Evolutionary conservation across 2,329 filamentous ascomycete species (phyloP).

Genomic region (Scedosporium boydii): DNA sequence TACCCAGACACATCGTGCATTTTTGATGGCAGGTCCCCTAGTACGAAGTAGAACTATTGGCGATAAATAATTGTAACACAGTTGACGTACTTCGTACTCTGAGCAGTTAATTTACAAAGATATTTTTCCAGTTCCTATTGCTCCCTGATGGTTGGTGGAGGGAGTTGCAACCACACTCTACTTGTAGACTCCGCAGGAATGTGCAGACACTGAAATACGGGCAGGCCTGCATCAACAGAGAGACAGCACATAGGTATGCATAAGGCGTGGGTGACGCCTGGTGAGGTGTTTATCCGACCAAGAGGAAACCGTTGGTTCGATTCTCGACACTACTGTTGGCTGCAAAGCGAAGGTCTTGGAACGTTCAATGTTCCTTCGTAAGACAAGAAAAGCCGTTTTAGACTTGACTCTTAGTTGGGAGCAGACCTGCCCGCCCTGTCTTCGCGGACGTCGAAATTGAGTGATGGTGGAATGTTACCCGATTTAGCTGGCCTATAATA

Average conservation of each 20-base stretch:
- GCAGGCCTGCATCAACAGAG: not conserved
- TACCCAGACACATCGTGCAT: not conserved
- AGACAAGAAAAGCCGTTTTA: too few relatives aligned
- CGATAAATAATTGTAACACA: too few relatives aligned
- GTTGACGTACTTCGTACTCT: not conserved
- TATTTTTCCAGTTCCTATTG: not conserved
- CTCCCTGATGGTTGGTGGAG: not conserved
- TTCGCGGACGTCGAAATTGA: too few relatives aligned
- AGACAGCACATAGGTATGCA: not conserved
- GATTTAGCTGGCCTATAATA: not conserved
- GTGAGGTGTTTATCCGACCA: not conserved
- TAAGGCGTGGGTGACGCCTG: not conserved
- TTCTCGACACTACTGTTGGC: not conserved
- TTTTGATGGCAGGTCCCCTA: not conserved
- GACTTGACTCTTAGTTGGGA: too few relatives aligned
- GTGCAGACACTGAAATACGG: not conserved
- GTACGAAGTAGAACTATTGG: too few relatives aligned
- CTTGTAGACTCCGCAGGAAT: not conserved
- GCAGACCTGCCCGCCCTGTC: too few relatives aligned
- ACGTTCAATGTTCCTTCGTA: not conserved
- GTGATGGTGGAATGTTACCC: not conserved
- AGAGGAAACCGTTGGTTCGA: not conserved
- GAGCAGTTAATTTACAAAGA: not conserved
- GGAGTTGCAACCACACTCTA: not conserved
- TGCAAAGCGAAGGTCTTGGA: not conserved